phyloP scores from a whole-genome alignment of 169 alveolate genomes.

The Eimeria necatrix region DNA sequence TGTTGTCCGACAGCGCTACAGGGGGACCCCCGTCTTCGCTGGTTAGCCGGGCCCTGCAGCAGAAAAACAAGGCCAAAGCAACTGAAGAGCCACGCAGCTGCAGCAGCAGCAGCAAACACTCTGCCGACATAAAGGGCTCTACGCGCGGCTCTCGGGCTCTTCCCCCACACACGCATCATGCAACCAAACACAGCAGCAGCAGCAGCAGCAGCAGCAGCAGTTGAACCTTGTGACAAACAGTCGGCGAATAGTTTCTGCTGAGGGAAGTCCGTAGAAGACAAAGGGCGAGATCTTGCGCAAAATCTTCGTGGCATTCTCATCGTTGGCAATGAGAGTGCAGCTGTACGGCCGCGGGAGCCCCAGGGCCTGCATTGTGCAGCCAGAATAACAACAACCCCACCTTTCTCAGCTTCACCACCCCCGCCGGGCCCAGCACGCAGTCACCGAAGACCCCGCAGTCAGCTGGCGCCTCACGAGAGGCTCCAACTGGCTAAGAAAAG shows the following conservation, averaged over 20 bases:
- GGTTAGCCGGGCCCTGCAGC: constrained; percentile 51
- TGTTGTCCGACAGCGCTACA: constrained; percentile 84
- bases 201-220: constrained; percentile 50
- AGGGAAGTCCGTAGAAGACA: constrained; percentile 67
- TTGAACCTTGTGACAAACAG: constrained; percentile 25
- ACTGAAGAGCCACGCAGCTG: not conserved
- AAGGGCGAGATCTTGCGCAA: constrained; percentile 37
- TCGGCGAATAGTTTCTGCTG: constrained; percentile 23
- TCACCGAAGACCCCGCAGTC: no score
- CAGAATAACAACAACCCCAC: constrained; percentile 48
- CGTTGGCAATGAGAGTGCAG: constrained; percentile 52
- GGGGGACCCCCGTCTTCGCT: not conserved
- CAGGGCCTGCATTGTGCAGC: constrained; percentile 37
- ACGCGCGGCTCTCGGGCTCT: no score
- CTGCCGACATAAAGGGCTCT: no score
- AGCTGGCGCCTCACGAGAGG: not conserved
- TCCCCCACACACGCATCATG: not conserved
- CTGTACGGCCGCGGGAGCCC: constrained; percentile 47
- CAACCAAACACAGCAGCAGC: not conserved
- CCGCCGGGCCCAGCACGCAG: no score
- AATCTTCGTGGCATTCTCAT: constrained; percentile 7
- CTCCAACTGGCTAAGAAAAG: not conserved
- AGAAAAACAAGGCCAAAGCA: not conserved
- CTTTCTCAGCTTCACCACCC: no score
- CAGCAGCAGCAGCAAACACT: not conserved